Base-by-base conservation (phyloP, 2,329 filamentous ascomycete genomes). In the Hymenoscyphus fraxineus region DNA sequence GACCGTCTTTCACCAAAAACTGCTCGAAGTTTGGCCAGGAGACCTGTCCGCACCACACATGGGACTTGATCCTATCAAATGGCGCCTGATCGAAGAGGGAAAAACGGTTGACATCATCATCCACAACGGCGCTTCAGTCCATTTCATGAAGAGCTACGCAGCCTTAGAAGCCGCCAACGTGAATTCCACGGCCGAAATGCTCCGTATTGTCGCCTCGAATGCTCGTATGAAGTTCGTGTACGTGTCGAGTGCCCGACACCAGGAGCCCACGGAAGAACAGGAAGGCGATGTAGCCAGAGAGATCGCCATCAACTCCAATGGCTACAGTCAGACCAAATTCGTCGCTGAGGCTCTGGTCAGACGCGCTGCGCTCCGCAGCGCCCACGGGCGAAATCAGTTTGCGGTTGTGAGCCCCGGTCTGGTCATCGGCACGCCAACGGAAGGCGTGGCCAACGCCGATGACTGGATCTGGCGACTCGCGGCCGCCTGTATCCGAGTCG, bases 251-350 rank as follows among this genome's bases (percentile, higher is more conserved):
- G 74, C 73, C 3, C 62, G 58, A 4, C 55, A 61, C 7, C 27
- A 27, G 22, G 16, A 10, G 19, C 9, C 12, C 16, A 10, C 22
- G 1, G 1, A 5, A 1, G 9, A 4, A 13, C 38, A 47, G 6
- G n/a, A 62, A 2, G 64, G 51, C 9, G 38, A 55, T n/a, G 40
- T 58, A 3, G 51, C 59, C 19, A 59, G 66, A 27, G 10, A 56
- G 16, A 47, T 61, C 4, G 15, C 61, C 12, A 16, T 12, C 3
- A 31, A 7, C 12, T 12, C 55, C 9, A 60, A n/a, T 4, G 60
- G 35, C 13, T 97, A 97, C 72, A 92, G 92, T 2, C 92, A 96
- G 76, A 87, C 85, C 69, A 97, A 97, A 78, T 96, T 92, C 91
- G 88, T 80, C 35, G 79, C 79, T 2, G 83, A 87, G 69, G 77